Percentiles rank a stretch among this genome's conserved stretches.
Conservation (phyloP, 306 rosid species). For the Prunus mongolica region DNA sequence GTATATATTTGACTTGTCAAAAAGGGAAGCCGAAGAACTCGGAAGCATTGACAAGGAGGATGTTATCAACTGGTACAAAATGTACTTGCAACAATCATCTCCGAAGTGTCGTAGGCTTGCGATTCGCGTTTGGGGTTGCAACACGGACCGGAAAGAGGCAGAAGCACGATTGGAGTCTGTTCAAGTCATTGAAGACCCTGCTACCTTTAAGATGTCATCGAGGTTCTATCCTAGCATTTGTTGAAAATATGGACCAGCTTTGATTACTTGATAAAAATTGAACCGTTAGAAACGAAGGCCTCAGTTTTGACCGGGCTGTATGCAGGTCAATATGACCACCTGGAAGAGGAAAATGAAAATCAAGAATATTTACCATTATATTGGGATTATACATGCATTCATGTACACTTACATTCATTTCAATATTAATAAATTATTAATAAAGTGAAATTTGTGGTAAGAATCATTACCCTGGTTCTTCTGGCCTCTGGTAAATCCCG, state of each 20-base stretch:
- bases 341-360: background rate
- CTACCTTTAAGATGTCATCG: constrained; percentile 58
- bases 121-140: constrained; percentile 88
- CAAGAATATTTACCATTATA: background rate
- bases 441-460: background rate
- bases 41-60: constrained; percentile 56
- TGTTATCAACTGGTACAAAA: constrained; percentile 65
- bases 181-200: constrained; percentile 50
- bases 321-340: background rate
- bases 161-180: constrained; percentile 34
- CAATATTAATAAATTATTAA: background rate
- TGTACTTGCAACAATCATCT: constrained; percentile 60
- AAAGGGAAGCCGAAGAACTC: constrained; percentile 79
- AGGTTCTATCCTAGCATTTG: constrained; percentile 57
- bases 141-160: constrained; percentile 53
- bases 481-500: too few species aligned
- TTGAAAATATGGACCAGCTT: constrained; percentile 21
- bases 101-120: constrained; percentile 71
- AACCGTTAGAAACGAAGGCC: background rate
- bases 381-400: constrained; percentile 1
- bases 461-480: background rate
- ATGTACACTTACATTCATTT: background rate
- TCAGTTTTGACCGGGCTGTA: constrained; percentile 12
- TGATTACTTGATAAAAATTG: constrained; percentile 4
- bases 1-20: constrained; percentile 66